Evolutionary conservation across 2,329 filamentous ascomycete genomes (phyloP), one percentile per base, ranked within the genome.

Genomic region (Colletotrichum lini): DNA sequence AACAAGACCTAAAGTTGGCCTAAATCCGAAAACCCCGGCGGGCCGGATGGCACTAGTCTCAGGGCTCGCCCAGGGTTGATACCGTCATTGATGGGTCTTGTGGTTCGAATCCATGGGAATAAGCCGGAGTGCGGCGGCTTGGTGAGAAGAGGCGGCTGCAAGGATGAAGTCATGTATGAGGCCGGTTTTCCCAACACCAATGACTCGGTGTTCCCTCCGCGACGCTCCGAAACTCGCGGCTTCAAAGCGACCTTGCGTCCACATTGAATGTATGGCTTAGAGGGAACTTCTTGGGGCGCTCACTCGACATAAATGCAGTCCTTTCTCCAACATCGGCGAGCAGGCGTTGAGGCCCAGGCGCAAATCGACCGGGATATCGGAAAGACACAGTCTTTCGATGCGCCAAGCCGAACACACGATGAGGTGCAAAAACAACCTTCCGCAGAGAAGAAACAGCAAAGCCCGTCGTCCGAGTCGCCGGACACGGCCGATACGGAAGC

Each of bases 351-450:
- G 12, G 64, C 68, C 16, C 57, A 71, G 26, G 50, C 68, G n/a
- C 68, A 71, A 21, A 62, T 71, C 44, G 52, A 71, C 58, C 44
- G 49, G 40, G 68, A 67, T n/a, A 18, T 67, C 6, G 38, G 64
- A 7, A 40, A 45, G 9, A n/a, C 44, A 8, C 9, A 26, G 13
- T 57, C 50, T 4, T 58, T 52, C 10, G 35, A 18, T 35, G 38
- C 57, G 5, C 35, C 52, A 35, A 30, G 45, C 16, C 63, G 30
- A 21, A 42, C 44, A 16, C 30, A 8, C n/a, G 0, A 23, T 12
- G 23, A 3, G 2, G 8, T 7, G 30, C 49, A 21, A 30, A 52
- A 53, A 18, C 54, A 57, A 42, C 44, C 50, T 12, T 59, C 3
- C 10, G 23, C 30, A 18, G 30, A 45, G 35, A 42, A 21, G 5